Percentiles rank a stretch among this genome's conserved stretches.
These are phyloP conservation scores for Osmozyma mogii DNA, from an alignment of 805 yeast genomes.

Conservation along the genomic window DNA sequence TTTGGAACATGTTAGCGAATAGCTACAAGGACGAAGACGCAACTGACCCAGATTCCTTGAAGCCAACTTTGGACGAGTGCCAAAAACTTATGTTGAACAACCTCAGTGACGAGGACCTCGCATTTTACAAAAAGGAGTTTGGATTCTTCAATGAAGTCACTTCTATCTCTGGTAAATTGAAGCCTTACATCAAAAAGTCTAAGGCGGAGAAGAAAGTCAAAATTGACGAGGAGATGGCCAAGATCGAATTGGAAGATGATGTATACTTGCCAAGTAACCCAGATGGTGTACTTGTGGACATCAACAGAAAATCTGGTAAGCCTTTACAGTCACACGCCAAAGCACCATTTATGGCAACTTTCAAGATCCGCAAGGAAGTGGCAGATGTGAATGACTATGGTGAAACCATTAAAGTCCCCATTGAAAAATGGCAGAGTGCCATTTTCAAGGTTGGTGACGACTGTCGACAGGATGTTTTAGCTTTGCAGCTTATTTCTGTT, in stretches of 20 bases:
- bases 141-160: conserved; percentile 88
- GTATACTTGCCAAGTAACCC: conserved; percentile 96
- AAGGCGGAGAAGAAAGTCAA: conserved; percentile 94
- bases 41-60: conserved; percentile 66
- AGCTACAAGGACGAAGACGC: conserved; percentile 87
- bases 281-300: conserved; percentile 88
- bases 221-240: conserved; percentile 92
- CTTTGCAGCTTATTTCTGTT: conserved; percentile 82
- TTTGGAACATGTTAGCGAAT: conserved; percentile 97
- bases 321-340: conserved; percentile 98
- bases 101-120: conserved; percentile 53
- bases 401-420: conserved; percentile 22
- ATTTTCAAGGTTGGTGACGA: conserved; percentile 99
- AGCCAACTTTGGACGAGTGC: conserved; percentile 74
- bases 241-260: conserved; percentile 63
- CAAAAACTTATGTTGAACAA: conserved; percentile 53
- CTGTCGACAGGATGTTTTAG: conserved; percentile 94
- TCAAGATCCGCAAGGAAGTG: conserved; percentile 63
- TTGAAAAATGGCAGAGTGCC: conserved; percentile 85
- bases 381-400: conserved; percentile 36
- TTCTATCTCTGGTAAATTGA: conserved; percentile 85
- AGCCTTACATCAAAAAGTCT: conserved; percentile 87
- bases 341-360: conserved; percentile 97
- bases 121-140: conserved; percentile 76
- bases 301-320: conserved; percentile 83